Base-by-base conservation (phyloP, 139 green algal genomes). In the Nannochloris sp. region DNA sequence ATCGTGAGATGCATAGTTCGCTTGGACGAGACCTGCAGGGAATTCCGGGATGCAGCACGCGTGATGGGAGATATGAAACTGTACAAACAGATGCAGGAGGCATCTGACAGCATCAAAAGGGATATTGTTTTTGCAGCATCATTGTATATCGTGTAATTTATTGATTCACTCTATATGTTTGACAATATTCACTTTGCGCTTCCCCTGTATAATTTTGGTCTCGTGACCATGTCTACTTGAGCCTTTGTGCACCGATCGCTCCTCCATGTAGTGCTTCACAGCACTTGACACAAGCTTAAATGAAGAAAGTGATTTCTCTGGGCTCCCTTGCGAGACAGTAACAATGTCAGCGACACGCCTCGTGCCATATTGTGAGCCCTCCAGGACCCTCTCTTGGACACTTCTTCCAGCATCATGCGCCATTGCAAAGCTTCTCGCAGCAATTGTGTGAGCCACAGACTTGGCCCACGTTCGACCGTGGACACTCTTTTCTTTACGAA, bases 91-190 rank as follows among this genome's bases (percentile, higher is more conserved):
- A 95, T 97, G 87, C 82, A 96, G 66, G 80, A 72, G 13, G 93
- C 92, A 1, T 90, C 78, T 2, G 68, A 75, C 1, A 60, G 70
- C 29, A 97, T 99, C 65, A 95, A 96, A 82, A 60, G 93, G 0
- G 93, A 99, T 74, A 91, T 99, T 62, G 80, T 98, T 46, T 98
- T 98, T 76, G 88, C 87, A 13, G 92, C 85, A 1, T 87, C 66
- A 17, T 75, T 99, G 16, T 99, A 99, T 63, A 75, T 98, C 4
- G 71, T 82, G 2, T 95, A 64, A 64, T 64, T 28, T 31, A 40
- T 40, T 40, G 9, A 40, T 40, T 40, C 33, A 40, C 33, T 40
- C 33, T 8, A 40, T 40, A 40, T 40, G 33, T 40, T 40, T 40
- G 33, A 40, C 11, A 40, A 40, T 40, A 12, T 40, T 40, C 11